Evolutionary conservation across 208 protist species (phyloP).

Genomic region (Vickermania spadyakhi): DNA sequence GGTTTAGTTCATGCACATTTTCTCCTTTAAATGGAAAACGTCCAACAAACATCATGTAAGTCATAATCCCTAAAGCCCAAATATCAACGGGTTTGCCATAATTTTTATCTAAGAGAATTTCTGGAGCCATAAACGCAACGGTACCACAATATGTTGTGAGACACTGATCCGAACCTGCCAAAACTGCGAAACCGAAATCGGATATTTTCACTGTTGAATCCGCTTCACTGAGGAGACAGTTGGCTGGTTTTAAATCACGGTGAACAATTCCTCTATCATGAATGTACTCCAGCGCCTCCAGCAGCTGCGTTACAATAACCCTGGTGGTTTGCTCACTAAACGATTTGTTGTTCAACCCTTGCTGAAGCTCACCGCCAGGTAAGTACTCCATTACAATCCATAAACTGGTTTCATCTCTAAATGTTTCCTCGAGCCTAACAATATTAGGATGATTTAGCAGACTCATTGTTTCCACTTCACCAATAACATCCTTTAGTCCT

Average conservation of each 20-base stretch:
- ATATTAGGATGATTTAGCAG: constrained; percentile 88
- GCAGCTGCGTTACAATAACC: constrained; percentile 65
- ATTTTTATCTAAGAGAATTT: constrained; percentile 73
- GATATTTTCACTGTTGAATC: constrained; percentile 79
- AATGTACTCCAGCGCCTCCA: constrained; percentile 86
- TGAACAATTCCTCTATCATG: constrained; percentile 87
- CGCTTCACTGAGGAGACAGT: constrained; percentile 70
- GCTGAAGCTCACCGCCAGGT: constrained; percentile 61
- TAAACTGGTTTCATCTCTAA: constrained; percentile 52
- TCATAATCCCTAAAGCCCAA: constrained; percentile 87
- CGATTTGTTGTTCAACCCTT: constrained; percentile 17
- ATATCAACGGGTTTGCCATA: constrained; percentile 90
- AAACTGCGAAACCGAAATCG: constrained; percentile 87
- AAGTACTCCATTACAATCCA: constrained; percentile 92
- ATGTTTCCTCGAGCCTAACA: constrained; percentile 83
- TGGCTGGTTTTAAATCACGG: constrained; percentile 89
- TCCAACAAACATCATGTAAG: constrained; percentile 75
- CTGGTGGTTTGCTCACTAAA: constrained; percentile 41
- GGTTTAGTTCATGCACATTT: constrained; percentile 21
- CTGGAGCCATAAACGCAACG: constrained; percentile 83
- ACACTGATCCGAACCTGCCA: constrained; percentile 71
- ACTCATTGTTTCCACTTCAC: constrained; percentile 88
- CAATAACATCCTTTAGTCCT: constrained; percentile 64
- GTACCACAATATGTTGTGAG: constrained; percentile 83
- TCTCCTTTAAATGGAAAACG: constrained; percentile 69